Conservation (phyloP, 164 flowering plant genomes). For the Annona cherimola region DNA sequence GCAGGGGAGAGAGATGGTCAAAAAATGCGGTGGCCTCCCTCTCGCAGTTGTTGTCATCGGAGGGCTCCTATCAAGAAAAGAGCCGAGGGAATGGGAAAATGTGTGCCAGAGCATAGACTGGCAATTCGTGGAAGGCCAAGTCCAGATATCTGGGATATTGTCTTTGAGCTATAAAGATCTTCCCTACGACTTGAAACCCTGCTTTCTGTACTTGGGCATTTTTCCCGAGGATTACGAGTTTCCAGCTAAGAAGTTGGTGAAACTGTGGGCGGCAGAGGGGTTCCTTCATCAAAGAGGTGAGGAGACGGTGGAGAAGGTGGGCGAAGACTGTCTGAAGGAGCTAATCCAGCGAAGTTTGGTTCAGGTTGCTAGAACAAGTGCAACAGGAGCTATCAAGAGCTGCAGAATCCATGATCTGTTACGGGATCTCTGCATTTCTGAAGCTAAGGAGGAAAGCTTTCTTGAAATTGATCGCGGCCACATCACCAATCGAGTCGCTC, state of each 20-base stretch:
- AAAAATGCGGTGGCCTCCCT: slow-evolving; percentile 3
- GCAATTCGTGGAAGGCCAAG: not conserved
- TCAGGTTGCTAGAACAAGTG: not conserved
- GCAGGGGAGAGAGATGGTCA: not conserved
- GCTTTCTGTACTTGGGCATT: not conserved
- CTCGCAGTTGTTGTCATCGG: slow-evolving; percentile 3
- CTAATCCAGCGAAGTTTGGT: not conserved
- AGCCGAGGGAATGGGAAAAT: not conserved
- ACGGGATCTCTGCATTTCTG: not conserved
- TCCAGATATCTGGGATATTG: not conserved
- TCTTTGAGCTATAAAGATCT: slow-evolving; percentile 1
- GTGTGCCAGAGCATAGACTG: not conserved
- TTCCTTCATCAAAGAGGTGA: not conserved
- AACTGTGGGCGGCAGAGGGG: slow-evolving; percentile 4
- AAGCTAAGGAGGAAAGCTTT: not conserved
- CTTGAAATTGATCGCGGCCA: too few relatives aligned
- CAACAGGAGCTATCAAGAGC: not conserved
- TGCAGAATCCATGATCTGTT: slow-evolving; percentile 1
- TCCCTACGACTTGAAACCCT: not conserved
- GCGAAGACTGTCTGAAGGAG: not conserved
- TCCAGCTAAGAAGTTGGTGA: not conserved
- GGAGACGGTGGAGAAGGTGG: not conserved
- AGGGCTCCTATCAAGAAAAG: slow-evolving; percentile 3
- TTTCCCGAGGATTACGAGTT: not conserved
- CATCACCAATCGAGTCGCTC: not conserved